A percentile compares a stretch with the other conserved stretches of the same genome.
These are phyloP conservation scores for Austroboletus novae-zelandiae DNA, from an alignment of 1,284 basidiomycete genomes.

Conservation along the genomic window DNA sequence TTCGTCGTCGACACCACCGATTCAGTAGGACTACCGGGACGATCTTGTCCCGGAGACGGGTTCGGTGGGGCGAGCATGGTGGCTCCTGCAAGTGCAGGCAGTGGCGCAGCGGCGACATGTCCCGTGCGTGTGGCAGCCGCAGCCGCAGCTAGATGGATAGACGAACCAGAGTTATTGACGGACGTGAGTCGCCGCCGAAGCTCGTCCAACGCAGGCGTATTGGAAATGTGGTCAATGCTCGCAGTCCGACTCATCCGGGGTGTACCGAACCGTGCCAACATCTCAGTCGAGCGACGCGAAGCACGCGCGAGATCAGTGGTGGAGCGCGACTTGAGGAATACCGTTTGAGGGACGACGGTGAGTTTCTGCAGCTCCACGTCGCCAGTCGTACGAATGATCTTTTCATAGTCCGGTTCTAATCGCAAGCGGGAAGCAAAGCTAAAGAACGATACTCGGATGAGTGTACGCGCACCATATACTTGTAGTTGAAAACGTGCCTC, in stretches of 20 bases:
- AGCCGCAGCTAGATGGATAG: conserved; percentile 48
- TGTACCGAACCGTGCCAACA: conserved; percentile 42
- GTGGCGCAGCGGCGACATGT: conserved; percentile 21
- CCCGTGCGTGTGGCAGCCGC: conserved; percentile 42
- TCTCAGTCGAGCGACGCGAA: conserved; percentile 34
- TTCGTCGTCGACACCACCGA: conserved; percentile 69
- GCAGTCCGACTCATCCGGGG: conserved; percentile 44
- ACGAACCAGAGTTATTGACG: conserved; percentile 67
- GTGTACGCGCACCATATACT: background rate
- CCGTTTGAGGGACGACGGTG: conserved; percentile 91
- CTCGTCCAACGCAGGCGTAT: conserved; percentile 67
- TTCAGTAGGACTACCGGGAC: conserved; percentile 70
- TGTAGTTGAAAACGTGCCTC: conserved; percentile 41
- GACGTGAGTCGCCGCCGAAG: conserved; percentile 66
- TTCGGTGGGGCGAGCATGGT: conserved; percentile 36
- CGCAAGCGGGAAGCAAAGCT: conserved; percentile 65
- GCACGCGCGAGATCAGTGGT: conserved; percentile 40
- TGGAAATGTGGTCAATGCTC: conserved; percentile 42
- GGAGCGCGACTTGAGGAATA: conserved; percentile 74
- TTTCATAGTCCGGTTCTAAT: conserved; percentile 60
- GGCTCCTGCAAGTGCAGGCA: conserved; percentile 32
- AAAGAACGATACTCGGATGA: conserved; percentile 6
- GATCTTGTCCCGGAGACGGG: conserved; percentile 38
- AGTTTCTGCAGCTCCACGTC: conserved; percentile 79
- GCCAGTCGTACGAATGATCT: conserved; percentile 62